phyloP scores from a whole-genome alignment of 2,329 filamentous ascomycete species.

The Zopfia rhizophila region DNA sequence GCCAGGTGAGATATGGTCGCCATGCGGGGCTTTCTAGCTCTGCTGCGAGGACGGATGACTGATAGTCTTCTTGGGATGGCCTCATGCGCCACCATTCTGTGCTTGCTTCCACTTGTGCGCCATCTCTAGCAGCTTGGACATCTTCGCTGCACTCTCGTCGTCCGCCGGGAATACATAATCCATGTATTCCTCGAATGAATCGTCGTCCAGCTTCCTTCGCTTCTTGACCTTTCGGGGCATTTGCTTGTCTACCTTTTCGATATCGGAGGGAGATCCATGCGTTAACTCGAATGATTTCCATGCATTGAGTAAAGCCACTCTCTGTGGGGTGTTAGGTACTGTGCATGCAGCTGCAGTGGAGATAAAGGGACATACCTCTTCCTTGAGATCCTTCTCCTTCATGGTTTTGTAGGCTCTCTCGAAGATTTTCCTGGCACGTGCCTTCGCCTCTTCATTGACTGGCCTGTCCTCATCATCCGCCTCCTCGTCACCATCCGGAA shows the following conservation, averaged over 20 bases:
- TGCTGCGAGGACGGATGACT: too few relatives aligned
- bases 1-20: not conserved
- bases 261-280: slow-evolving; percentile 78
- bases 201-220: slow-evolving; percentile 89
- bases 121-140: slow-evolving; percentile 85
- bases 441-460: slow-evolving; percentile 85
- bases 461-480: slow-evolving; percentile 67
- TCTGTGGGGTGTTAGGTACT: slow-evolving; percentile 55
- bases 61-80: too few relatives aligned
- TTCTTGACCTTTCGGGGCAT: slow-evolving; percentile 96
- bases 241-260: slow-evolving; percentile 86
- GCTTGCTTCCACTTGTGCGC: slow-evolving; percentile 88
- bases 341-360: not conserved
- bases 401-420: slow-evolving; percentile 85
- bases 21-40: not conserved
- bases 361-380: slow-evolving; percentile 68
- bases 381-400: slow-evolving; percentile 90
- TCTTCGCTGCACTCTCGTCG: slow-evolving; percentile 83
- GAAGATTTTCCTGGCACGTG: slow-evolving; percentile 83
- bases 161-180: slow-evolving; percentile 98
- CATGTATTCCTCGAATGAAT: slow-evolving; percentile 94
- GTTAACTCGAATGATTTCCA: slow-evolving; percentile 93
- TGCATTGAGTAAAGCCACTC: slow-evolving; percentile 89
- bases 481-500: slow-evolving; percentile 77
- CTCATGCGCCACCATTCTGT: slow-evolving; percentile 39